Base-by-base conservation (phyloP, 2,329 filamentous ascomycete species). In the Aspergillus sp. region DNA sequence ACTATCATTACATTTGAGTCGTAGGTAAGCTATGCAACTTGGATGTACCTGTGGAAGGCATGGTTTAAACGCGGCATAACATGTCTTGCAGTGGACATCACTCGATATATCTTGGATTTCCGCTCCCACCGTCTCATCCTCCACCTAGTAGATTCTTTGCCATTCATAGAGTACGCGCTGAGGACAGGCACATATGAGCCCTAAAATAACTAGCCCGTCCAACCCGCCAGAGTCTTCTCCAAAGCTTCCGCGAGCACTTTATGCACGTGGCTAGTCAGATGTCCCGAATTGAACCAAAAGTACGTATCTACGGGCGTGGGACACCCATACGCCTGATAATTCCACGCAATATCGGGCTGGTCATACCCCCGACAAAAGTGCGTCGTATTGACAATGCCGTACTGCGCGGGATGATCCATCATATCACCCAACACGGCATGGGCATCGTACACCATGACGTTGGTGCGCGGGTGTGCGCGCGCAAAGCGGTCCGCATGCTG, bases 281-380 rank as follows among this genome's bases (percentile, higher is more conserved):
- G 77, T 1, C 76, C 76, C 5, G 68, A 70, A 56, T 79, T 74
- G 47, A 73, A 79, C 77, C 76, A 79, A 48, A 79, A 76, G 58
- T 79, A 79, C 36, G 71, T 66, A 5, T 69, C 57, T 48, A 78
- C 55, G 14, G 73, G 68, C 42, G 69, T 65, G 3, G 62, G 65
- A 60, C 77, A 80, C 3, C 75, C 76, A 65, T 80, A 79, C 17
- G 66, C 67, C 16, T 55, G 62, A 51, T 76, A 77, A 48, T 77
- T 66, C 4, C 61, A 68, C 11, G 62, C 60, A 35, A 79, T 73
- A 65, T 77, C 75, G 2, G 74, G 72, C 53, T 78, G 74, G 55
- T 78, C 68, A 57, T 77, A 79, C 0, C 64, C 69, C 6, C 67
- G 58, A 56, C 77, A 80, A 50, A 73, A 79, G 2, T 58, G 61